Base-by-base conservation (phyloP, 768 basidiomycete species). In the Gloeostereum incarnatum region DNA sequence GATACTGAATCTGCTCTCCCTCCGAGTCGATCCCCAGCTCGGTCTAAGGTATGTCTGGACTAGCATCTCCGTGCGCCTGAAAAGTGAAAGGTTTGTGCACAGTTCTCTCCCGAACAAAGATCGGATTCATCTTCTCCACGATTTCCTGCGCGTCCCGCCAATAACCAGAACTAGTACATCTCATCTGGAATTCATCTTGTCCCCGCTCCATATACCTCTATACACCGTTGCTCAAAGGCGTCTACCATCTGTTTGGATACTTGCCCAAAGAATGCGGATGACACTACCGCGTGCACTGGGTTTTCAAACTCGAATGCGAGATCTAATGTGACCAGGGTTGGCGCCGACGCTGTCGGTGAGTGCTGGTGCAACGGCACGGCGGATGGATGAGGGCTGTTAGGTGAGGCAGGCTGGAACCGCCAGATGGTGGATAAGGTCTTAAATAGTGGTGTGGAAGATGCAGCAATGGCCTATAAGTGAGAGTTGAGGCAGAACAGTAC, bases 211-310 rank as follows among this genome's bases (percentile, higher is more conserved):
- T 91, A 92, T 4, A 94, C 64, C 36, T 70, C 62, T 39, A 67
- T 31, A 56, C 90, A 94, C 19, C 92, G 73, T 45, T 81, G 69
- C 61, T 97, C 92, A 49, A 99, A 99, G 1, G 93, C 92, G 38
- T 81, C 64, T 17, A 97, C 81, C 90, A 96, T 97, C 59, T 82
- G 69, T 47, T 75, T 75, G 3, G 87, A 86, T 4, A 96, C 81
- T 53, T 85, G 78, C 6, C 84, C 84, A 53, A 97, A 88, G 55
- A 97, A 91, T 3, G 78, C 64, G 16, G 80, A 70, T 3, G 88
- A 86, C n/a, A 93, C 69, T 4, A 78, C 71, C 2, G 88, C 83
- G 53, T 97, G 81, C 21, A 93, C 48, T 0, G 91, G 92, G 51
- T 79, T 92, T 32, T 84, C 72, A 54, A 98, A 98, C 18, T 84